Evolutionary conservation across 2,329 filamentous ascomycete genomes (phyloP).

Genomic region (Cryoendolithus antarcticus): DNA sequence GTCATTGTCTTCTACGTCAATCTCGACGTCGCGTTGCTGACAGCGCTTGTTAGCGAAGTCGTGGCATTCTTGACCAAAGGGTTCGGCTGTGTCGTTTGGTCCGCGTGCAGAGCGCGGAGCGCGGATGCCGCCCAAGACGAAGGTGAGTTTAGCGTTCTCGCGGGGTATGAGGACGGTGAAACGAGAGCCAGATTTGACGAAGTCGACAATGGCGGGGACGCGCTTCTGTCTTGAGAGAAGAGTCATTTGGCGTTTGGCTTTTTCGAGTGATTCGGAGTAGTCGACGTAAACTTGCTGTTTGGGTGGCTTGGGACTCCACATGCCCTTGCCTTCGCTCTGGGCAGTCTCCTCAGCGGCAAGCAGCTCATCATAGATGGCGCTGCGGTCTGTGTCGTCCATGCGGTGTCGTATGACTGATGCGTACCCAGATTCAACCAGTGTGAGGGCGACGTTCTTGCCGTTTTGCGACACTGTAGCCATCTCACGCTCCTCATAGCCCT

Average conservation of each 20-base stretch:
- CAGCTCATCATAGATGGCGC: conserved; percentile 85
- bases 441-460: conserved; percentile 74
- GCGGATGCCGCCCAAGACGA: conserved; percentile 86
- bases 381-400: conserved; percentile 86
- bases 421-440: conserved; percentile 84
- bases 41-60: conserved; percentile 81
- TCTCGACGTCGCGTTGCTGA: conserved; percentile 89
- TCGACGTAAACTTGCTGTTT: conserved; percentile 75
- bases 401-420: conserved; percentile 89
- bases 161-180: conserved; percentile 87
- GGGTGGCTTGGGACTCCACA: conserved; percentile 84
- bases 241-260: conserved; percentile 86
- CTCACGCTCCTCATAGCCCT: conserved; percentile 87
- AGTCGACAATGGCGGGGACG: conserved; percentile 87
- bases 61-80: conserved; percentile 87
- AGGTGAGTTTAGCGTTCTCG: conserved; percentile 86
- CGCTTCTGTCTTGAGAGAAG: conserved; percentile 83
- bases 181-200: conserved; percentile 90
- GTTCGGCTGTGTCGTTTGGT: conserved; percentile 70
- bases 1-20: conserved; percentile 89
- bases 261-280: conserved; percentile 83
- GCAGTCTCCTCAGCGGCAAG: conserved; percentile 68
- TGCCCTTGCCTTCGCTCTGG: conserved; percentile 79
- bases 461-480: conserved; percentile 78
- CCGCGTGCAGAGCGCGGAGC: conserved; percentile 77